Evolutionary conservation across 1,284 basidiomycete species (phyloP).

Genomic region (Tylopilus orsonianus): DNA sequence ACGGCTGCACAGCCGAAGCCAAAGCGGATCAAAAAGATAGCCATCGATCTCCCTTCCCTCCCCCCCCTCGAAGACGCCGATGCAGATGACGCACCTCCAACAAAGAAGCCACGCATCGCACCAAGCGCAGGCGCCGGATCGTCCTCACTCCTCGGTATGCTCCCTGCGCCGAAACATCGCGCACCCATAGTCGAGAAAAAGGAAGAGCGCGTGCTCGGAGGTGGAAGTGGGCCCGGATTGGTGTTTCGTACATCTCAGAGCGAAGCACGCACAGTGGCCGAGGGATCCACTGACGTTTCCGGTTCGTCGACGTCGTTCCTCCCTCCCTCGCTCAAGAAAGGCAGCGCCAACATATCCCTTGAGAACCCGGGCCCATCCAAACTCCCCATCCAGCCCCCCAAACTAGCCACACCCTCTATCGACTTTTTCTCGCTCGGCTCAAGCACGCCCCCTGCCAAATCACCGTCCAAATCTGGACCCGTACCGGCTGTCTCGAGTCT

Average conservation of each 20-base stretch:
- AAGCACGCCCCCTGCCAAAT: conserved; percentile 16
- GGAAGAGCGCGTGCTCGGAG: conserved; percentile 59
- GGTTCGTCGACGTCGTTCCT: conserved; percentile 43
- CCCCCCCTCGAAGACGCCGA: conserved; percentile 39
- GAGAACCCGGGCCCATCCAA: conserved; percentile 48
- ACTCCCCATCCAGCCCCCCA: conserved; percentile 11
- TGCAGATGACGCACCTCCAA: conserved; percentile 49
- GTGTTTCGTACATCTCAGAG: conserved; percentile 47
- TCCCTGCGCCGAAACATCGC: conserved; percentile 69
- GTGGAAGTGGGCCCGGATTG: conserved; percentile 57
- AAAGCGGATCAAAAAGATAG: conserved; percentile 64
- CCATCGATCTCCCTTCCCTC: conserved; percentile 63
- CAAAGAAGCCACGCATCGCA: conserved; percentile 58
- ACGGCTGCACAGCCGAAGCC: conserved; percentile 31
- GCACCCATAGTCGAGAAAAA: conserved; percentile 32
- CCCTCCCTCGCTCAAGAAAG: conserved; percentile 58
- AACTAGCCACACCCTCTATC: conserved; percentile 41
- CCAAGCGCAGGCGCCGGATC: conserved; percentile 49
- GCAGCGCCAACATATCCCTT: conserved; percentile 58
- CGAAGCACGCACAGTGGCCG: conserved; percentile 10
- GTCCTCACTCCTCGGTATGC: conserved; percentile 69
- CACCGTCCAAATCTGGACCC: conserved; percentile 17
- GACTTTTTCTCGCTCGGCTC: conserved; percentile 69
- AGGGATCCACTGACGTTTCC: conserved; percentile 1
- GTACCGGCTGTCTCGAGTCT: conserved; percentile 3